Conservation (phyloP, 2,329 filamentous ascomycete species). For the Dothideomycetes sp. region DNA sequence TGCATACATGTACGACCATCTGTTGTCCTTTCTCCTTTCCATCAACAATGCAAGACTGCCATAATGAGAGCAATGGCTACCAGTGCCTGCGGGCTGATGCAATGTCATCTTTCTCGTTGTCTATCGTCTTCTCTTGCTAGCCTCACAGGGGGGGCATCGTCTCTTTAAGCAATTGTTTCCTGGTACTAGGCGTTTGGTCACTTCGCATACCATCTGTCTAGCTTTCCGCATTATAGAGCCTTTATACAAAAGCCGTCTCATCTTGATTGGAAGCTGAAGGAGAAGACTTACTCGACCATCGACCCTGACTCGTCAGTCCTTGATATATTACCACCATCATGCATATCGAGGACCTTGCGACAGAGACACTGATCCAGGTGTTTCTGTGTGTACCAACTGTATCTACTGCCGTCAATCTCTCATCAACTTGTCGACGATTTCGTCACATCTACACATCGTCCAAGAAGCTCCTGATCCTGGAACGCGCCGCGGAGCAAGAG, state of each 20-base stretch:
- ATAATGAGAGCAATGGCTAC: not conserved
- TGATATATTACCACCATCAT: slow-evolving; percentile 27
- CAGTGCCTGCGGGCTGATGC: slow-evolving; percentile 1
- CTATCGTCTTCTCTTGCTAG: slow-evolving; percentile 25
- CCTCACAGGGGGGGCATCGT: slow-evolving; percentile 43
- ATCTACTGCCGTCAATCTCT: slow-evolving; percentile 42
- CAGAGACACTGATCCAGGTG: slow-evolving; percentile 47
- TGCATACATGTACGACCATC: not conserved
- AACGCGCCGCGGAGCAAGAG: slow-evolving; percentile 41
- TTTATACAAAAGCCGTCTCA: no score
- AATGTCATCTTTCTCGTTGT: not conserved
- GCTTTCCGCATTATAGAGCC: not conserved
- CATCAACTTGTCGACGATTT: slow-evolving; percentile 44
- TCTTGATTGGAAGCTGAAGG: no score
- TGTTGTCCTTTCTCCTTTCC: not conserved
- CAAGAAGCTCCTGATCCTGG: slow-evolving; percentile 44
- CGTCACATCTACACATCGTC: slow-evolving; percentile 40
- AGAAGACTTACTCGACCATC: no score
- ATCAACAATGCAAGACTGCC: slow-evolving; percentile 3
- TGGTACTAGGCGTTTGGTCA: not conserved
- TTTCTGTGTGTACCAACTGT: slow-evolving; percentile 43
- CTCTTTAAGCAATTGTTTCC: slow-evolving; percentile 25
- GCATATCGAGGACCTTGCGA: slow-evolving; percentile 44
- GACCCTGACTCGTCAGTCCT: no score
- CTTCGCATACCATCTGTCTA: not conserved